Base-by-base conservation (phyloP, 352 stramenopile species). In the Phytophthora pseudosyringae region DNA sequence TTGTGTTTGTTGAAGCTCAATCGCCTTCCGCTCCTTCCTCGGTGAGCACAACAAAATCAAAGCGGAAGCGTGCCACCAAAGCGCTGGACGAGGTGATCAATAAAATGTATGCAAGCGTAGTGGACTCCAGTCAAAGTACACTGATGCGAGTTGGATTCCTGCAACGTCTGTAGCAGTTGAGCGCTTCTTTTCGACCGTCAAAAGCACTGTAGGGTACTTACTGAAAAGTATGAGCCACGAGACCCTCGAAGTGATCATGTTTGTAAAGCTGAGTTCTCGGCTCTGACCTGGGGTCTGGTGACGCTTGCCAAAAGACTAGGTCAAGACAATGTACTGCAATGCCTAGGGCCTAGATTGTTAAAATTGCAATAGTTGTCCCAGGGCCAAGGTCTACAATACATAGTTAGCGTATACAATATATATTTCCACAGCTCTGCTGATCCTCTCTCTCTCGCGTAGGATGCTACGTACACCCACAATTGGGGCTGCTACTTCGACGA, bases 391-490 rank as follows among this genome's bases (percentile, higher is more conserved):
- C 5, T 26, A n/a, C 45, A 41, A 52, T 52, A 7, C 28, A 52
- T 52, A n/a, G n/a, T n/a, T n/a, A n/a, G n/a, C n/a, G n/a, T n/a
- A 39, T 41, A 52, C 45, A 40, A 50, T 50, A 7, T 50, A 36
- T 16, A 50, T 50, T 35, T 33, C 6, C 43, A 33, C 43, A 50
- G 25, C 45, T 28, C 45, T 52, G 29, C 6, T 35, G 6, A 35
- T 35, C 31, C 21, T 21, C 21, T 21, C 21, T 21, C 21, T 21
- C 21, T 21, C 21, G 21, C 21, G 21, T 21, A 21, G 21, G 21
- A 21, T 21, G 2, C 21, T 21, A 21, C 1, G 21, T 21, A 21
- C 21, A 21, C 21, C 21, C 21, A 21, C 21, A 1, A 21, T 21
- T 21, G 21, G 21, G 21, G 21, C 21, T 21, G 21, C 21, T 21